Conservation (phyloP, 2,329 filamentous ascomycete species). For the Botrytis deweyae region DNA sequence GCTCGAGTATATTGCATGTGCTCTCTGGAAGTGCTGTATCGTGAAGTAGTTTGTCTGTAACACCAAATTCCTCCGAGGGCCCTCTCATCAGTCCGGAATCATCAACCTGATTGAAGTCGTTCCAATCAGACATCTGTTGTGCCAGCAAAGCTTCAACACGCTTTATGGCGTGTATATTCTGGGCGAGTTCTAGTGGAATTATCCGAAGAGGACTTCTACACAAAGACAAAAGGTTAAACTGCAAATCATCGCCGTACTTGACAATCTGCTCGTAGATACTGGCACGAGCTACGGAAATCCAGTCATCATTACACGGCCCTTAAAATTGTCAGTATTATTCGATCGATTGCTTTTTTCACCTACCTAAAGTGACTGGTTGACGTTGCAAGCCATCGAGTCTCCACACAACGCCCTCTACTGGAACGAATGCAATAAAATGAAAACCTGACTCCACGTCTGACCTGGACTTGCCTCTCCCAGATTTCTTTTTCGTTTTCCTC, state of each 20-base stretch:
- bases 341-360: constrained; percentile 12
- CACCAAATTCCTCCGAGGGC: constrained; percentile 22
- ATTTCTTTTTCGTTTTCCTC: constrained; percentile 42
- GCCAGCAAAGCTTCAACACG: constrained; percentile 45
- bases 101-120: constrained; percentile 35
- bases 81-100: constrained; percentile 21
- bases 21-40: constrained; percentile 13
- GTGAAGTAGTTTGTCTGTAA: constrained; percentile 29
- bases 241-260: constrained; percentile 62
- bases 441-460: constrained; percentile 62
- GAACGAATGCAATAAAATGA: constrained; percentile 89
- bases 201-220: constrained; percentile 60
- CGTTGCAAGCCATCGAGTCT: constrained; percentile 82
- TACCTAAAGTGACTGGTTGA: constrained; percentile 65
- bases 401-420: constrained; percentile 73
- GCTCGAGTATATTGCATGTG: constrained; percentile 23
- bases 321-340: neutral
- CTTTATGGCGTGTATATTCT: constrained; percentile 44
- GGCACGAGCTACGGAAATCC: constrained; percentile 64
- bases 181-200: constrained; percentile 42
- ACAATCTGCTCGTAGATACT: constrained; percentile 68
- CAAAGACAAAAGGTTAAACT: constrained; percentile 77
- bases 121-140: constrained; percentile 45
- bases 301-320: constrained; percentile 49
- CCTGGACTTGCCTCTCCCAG: constrained; percentile 45